A percentile compares a stretch with the other conserved stretches of the same genome.
These are phyloP conservation scores for Phymatotrichopsis omnivora DNA, from an alignment of 2,329 filamentous ascomycete species.

Conservation along the genomic window DNA sequence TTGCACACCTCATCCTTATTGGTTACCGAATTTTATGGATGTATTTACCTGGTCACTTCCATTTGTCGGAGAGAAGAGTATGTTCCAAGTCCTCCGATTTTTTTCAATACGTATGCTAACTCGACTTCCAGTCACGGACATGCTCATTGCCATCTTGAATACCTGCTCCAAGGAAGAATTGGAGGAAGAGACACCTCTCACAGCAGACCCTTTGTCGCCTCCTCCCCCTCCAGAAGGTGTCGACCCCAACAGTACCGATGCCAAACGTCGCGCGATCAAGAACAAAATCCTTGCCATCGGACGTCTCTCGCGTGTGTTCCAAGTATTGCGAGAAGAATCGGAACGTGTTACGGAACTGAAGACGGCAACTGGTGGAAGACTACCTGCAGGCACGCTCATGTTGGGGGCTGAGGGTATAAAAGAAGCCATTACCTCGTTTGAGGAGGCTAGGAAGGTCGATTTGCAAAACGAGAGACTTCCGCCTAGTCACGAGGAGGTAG, in stretches of 20 bases:
- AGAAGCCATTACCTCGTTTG: constrained; percentile 92
- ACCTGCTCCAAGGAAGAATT: constrained; percentile 99
- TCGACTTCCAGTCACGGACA: constrained; percentile 65
- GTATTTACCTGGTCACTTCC: constrained; percentile 99
- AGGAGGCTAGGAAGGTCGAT: constrained; percentile 94
- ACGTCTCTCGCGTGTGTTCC: constrained; percentile 92
- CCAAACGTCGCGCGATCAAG: constrained; percentile 93
- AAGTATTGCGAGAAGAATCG: constrained; percentile 92
- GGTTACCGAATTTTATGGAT: constrained; percentile 99
- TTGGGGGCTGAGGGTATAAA: constrained; percentile 96
- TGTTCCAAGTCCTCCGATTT: constrained; percentile 24
- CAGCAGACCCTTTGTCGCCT: constrained; percentile 66
- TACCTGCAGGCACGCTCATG: constrained; percentile 95
- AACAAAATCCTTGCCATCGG: constrained; percentile 99
- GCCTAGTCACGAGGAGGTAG: constrained; percentile 84
- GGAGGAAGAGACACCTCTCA: constrained; percentile 72
- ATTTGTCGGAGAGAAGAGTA: constrained; percentile 85
- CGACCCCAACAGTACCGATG: constrained; percentile 82
- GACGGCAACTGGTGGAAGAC: constrained; percentile 82
- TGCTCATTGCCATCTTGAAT: constrained; percentile 97
- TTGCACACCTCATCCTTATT: constrained; percentile 98
- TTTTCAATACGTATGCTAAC: neutral
- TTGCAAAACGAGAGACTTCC: constrained; percentile 91
- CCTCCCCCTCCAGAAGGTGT: constrained; percentile 45
- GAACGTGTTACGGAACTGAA: constrained; percentile 96